Conservation (phyloP, 768 basidiomycete species). For the Phylloporus sp. region DNA sequence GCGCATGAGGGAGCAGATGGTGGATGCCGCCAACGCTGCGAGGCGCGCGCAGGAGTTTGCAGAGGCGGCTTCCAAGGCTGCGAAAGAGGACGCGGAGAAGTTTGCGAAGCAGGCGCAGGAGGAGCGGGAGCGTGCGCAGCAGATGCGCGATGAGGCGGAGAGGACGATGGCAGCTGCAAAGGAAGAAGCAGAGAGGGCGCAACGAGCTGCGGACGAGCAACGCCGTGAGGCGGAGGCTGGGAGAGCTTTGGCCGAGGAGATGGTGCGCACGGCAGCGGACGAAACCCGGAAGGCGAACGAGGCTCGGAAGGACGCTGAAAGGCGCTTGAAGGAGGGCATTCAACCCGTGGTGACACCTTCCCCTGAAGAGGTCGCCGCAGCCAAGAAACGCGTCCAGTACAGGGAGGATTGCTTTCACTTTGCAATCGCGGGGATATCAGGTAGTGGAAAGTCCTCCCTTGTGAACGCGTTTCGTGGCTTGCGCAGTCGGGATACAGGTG, state of each 20-base stretch:
- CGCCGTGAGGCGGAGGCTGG: constrained; percentile 5
- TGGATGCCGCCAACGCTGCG: not conserved
- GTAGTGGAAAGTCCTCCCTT: constrained; percentile 35
- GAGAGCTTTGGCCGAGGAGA: constrained; percentile 6
- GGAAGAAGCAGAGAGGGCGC: constrained; percentile 8
- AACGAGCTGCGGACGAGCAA: constrained; percentile 10
- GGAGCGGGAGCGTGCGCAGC: constrained; percentile 4
- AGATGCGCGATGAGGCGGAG: constrained; percentile 4
- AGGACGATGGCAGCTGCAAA: constrained; percentile 2
- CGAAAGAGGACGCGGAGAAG: constrained; percentile 5
- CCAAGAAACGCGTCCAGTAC: constrained; percentile 20
- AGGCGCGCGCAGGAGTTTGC: constrained; percentile 1
- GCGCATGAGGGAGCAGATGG: constrained; percentile 13
- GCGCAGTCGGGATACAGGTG: constrained; percentile 11
- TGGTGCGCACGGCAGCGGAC: constrained; percentile 10
- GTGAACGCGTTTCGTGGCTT: constrained; percentile 35
- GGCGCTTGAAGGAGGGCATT: constrained; percentile 20
- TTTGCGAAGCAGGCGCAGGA: constrained; percentile 1
- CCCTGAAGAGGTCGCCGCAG: constrained; percentile 11
- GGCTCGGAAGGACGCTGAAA: constrained; percentile 17
- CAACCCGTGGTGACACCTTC: constrained; percentile 25
- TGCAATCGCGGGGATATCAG: constrained; percentile 32
- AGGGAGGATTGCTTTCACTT: constrained; percentile 29
- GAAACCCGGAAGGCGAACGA: constrained; percentile 5
- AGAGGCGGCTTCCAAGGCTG: constrained; percentile 2